Conservation (phyloP, 306 rosid genomes). For the Abrus pulchellus region DNA sequence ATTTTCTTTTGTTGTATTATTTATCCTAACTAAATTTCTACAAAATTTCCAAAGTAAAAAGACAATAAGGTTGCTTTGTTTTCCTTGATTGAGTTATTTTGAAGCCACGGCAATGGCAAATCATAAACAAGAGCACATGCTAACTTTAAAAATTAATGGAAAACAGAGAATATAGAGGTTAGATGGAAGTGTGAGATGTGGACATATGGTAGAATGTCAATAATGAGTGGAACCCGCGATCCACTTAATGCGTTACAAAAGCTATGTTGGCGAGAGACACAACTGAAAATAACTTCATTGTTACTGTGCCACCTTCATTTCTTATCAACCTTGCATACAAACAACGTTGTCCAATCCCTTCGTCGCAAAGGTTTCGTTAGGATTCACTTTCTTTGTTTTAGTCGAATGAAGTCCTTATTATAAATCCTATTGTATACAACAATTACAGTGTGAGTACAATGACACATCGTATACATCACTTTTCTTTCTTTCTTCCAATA, state of each 20-base stretch:
- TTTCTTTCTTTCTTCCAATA: background rate
- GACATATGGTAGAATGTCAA: background rate
- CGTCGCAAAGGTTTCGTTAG: background rate
- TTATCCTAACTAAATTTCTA: too few species aligned
- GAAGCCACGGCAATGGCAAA: too few species aligned
- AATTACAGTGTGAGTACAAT: background rate
- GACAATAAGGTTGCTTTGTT: too few species aligned
- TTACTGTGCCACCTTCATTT: background rate
- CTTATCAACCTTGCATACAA: background rate
- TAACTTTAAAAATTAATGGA: background rate
- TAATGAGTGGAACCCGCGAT: slow-evolving; percentile 7
- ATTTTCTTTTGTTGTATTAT: too few species aligned
- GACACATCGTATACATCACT: background rate
- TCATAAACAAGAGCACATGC: background rate
- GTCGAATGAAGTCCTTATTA: background rate
- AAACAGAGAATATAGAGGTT: background rate
- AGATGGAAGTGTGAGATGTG: background rate
- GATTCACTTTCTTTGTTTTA: too few species aligned
- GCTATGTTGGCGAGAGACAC: background rate
- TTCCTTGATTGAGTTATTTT: too few species aligned
- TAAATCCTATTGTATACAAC: background rate
- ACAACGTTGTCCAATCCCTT: background rate
- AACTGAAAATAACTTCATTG: background rate
- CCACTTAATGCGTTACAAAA: background rate
- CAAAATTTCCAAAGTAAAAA: too few species aligned